Evolutionary conservation across 2,329 filamentous ascomycete genomes (phyloP), one percentile per base, ranked within the genome.

Genomic region (Bipolaris cookei): DNA sequence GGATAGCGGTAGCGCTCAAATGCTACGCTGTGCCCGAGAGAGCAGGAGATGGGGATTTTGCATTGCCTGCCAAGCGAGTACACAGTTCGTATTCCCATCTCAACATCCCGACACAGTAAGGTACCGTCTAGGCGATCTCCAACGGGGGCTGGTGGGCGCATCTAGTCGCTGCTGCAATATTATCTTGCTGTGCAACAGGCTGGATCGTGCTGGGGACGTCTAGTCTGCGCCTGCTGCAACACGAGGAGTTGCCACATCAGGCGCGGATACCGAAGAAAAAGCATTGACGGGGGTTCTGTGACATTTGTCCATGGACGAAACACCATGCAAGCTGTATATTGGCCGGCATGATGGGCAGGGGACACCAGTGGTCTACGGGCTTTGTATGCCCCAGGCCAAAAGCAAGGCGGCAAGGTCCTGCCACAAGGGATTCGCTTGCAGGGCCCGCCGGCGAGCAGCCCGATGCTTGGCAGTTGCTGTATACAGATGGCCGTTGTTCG

Each of bases 231-330:
- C 21, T 16, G 41, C 23, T 3, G 21, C 23, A 28, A 28, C 8
- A 4, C 42, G 20, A n/a, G 16, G 25, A 38, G 25, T 54, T 50
- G 50, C 55, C 55, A 39, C 39, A 54, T 45, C 11, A 18, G 41
- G 55, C 46, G 51, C 51, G 39, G 51, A 54, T 41, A 49, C 51
- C 55, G 51, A 54, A 28, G 28, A 30, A 39, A 32, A 54, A 58
- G 51, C 55, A 51, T 51, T 32, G 34, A 16, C 23, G 37, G 39
- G 14, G 6, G 7, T 6, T 18, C 23, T 44, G 20, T 30, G 25
- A 13, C 28, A 53, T 49, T 37, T 53, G 43, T 18, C 37, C 18
- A 39, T 34, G 35, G 50, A 38, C 50, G 43, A 57, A 54, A 23
- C 50, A 48, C 38, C 23, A 45, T 16, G 32, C 54, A 54, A 18